Evolutionary conservation across 352 stramenopile species (phyloP).

Genomic region (Phytophthora constricta): DNA sequence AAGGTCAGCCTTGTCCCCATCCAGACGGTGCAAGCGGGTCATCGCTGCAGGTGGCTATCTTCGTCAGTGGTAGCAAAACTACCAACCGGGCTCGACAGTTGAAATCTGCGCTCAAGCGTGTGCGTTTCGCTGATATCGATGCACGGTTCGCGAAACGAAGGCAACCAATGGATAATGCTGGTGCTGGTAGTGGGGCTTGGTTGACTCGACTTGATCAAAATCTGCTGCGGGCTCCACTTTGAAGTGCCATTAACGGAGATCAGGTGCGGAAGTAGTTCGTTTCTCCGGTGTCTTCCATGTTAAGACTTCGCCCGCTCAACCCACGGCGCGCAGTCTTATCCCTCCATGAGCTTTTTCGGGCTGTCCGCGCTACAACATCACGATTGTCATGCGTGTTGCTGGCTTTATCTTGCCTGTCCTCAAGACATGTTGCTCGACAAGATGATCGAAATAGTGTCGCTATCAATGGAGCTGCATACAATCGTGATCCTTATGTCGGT

Average conservation of each 20-base stretch:
- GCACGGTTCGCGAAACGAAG: slow-evolving; percentile 28
- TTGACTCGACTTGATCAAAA: slow-evolving; percentile 16
- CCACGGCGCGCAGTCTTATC: slow-evolving; percentile 34
- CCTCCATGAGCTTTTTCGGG: slow-evolving; percentile 39
- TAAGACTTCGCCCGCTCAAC: slow-evolving; percentile 18
- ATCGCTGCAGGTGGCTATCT: slow-evolving; percentile 12
- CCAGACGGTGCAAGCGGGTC: slow-evolving; percentile 26
- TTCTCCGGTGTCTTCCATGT: slow-evolving; percentile 29
- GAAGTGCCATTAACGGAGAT: slow-evolving; percentile 22
- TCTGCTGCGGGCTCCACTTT: slow-evolving; percentile 9
- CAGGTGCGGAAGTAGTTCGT: slow-evolving; percentile 21
- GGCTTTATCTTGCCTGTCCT: slow-evolving; percentile 30
- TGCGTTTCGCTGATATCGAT: slow-evolving; percentile 21
- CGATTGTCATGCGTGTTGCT: slow-evolving; percentile 13
- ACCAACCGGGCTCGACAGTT: slow-evolving; percentile 10
- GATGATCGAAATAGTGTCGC: slow-evolving; percentile 16
- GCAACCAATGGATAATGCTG: slow-evolving; percentile 1
- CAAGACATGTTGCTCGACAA: neutral
- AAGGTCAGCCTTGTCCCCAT: slow-evolving; percentile 6
- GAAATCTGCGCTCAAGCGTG: slow-evolving; percentile 6
- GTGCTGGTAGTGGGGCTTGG: slow-evolving; percentile 1
- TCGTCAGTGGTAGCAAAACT: slow-evolving; percentile 3
- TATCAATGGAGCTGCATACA: neutral
- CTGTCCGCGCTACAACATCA: slow-evolving; percentile 13
- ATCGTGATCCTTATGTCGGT: neutral